Base-by-base conservation (phyloP, 2,329 filamentous ascomycete genomes). In the Trichoderma atroviride region DNA sequence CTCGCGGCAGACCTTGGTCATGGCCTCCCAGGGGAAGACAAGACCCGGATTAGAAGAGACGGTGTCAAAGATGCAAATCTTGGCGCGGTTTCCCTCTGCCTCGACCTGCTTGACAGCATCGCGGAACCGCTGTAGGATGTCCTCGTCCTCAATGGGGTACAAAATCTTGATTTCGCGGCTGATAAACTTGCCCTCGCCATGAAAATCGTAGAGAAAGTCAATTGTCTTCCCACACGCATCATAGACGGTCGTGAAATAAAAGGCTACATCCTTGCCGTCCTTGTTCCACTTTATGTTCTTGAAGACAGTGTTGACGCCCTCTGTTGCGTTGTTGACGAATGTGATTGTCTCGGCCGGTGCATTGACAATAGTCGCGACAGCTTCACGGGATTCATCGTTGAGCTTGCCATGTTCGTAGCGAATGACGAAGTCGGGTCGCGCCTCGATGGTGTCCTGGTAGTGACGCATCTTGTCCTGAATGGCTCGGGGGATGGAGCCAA, bases 171-270 rank as follows among this genome's bases (percentile, higher is more conserved):
- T 88, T 73, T 86, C 85, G 0, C 83, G 81, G 77, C 1, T 79
- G 75, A 13, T 88, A 5, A 69, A 80, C 1, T 75, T 76, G 1
- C 80, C 81, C 0, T 72, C 88, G 10, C 40, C 64, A 2, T 86
- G 89, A 76, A 69, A 70, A 22, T 70, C 69, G 55, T 59, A 53
- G 6, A 70, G 16, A 4, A 56, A 71, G 13, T 71, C 67, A 50
- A 67, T 58, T 0, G 89, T 89, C 76, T 92, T 93, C 68, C 89
- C 91, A 76, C 93, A 94, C 0, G 88, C 89, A 68, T 89, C 89
- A 77, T 97, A 97, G 64, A 94, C 86, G 52, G 92, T 93, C 47
- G 86, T 86, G 76, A 97, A 96, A 79, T 89, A 91, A 56, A 97
- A 75, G 71, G 96, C 91, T 71, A 91, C 89, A 76, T 97, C 94